Evolutionary conservation across 2,329 filamentous ascomycete species (phyloP), one percentile per base, ranked within the genome.

Genomic region (Macroventuria anomochaeta): DNA sequence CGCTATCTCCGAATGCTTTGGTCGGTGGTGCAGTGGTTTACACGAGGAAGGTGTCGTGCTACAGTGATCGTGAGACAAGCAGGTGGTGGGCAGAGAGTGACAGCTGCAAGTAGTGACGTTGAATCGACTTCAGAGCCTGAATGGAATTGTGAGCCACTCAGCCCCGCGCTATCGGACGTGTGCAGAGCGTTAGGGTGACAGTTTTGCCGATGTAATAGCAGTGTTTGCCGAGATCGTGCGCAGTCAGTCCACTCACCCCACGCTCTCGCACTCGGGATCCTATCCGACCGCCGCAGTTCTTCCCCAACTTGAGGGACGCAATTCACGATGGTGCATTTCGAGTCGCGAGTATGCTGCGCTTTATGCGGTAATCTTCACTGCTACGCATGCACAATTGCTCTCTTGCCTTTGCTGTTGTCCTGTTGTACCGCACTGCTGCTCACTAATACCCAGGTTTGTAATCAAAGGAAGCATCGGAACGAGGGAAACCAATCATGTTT

Each of bases 31-130:
- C 43, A 44, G 29, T 41, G 8, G 18, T 47, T 11, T 31, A 21
- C 37, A 47, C 42, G 13, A 38, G 12, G 7, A 7, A 15, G n/a
- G 29, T 39, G 51, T 54, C 29, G 51, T 49, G 33, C 46, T 31
- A 34, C 23, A 33, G 33, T 13, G 29, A 29, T 34, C 12, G 29
- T 44, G 33, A 39, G 33, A 48, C 11, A 8, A 15, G 17, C 28
- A 6, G 25, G 42, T 53, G 34, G 36, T 52, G 29, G 20, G 29
- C 25, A 46, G 34, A 52, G 21, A 40, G 21, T 52, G 42, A 41
- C 42, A 41, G 42, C 23, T 46, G 36, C 49, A 43, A 49, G 39
- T 54, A 47, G 53, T 55, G 53, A 55, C 53, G 53, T 55, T 55
- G 23, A 38, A 20, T 51, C 53, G 47, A 38, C n/a, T 34, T 55